Evolutionary conservation across 2,329 filamentous ascomycete species (phyloP).

Genomic region (Nigrograna mackinnonii): DNA sequence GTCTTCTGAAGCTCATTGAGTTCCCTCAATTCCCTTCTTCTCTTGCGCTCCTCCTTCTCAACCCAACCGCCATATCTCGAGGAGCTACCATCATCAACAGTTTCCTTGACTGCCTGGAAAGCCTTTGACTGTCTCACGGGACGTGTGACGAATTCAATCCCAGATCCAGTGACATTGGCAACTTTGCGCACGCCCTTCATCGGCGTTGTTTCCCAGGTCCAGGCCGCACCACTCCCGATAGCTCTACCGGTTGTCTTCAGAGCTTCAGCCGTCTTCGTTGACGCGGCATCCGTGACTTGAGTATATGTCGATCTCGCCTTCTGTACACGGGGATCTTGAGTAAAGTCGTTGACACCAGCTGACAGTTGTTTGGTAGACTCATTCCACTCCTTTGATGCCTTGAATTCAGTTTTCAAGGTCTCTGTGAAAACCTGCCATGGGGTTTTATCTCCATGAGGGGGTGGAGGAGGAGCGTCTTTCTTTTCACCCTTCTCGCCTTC

Average conservation of each 20-base stretch:
- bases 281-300: constrained; percentile 81
- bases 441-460: constrained; percentile 97
- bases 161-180: constrained; percentile 82
- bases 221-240: constrained; percentile 87
- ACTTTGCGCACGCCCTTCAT: constrained; percentile 90
- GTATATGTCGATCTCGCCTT: constrained; percentile 85
- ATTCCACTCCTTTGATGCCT: constrained; percentile 98
- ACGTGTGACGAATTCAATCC: constrained; percentile 90
- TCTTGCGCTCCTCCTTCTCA: constrained; percentile 91
- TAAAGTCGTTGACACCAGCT: constrained; percentile 85
- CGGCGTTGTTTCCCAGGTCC: constrained; percentile 96
- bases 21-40: constrained; percentile 74
- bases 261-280: constrained; percentile 75
- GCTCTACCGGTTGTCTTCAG: constrained; percentile 84
- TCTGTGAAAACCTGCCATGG: constrained; percentile 99
- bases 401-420: constrained; percentile 91
- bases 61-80: constrained; percentile 96
- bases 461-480: constrained; percentile 73
- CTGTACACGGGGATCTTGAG: constrained; percentile 88
- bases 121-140: constrained; percentile 93
- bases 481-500: constrained; percentile 49
- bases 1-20: constrained; percentile 58
- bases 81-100: constrained; percentile 95
- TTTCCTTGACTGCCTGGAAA: constrained; percentile 89
- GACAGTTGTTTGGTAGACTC: constrained; percentile 95